Evolutionary conservation across 2,329 filamentous ascomycete genomes (phyloP).

Genomic region (Neurospora sp.): DNA sequence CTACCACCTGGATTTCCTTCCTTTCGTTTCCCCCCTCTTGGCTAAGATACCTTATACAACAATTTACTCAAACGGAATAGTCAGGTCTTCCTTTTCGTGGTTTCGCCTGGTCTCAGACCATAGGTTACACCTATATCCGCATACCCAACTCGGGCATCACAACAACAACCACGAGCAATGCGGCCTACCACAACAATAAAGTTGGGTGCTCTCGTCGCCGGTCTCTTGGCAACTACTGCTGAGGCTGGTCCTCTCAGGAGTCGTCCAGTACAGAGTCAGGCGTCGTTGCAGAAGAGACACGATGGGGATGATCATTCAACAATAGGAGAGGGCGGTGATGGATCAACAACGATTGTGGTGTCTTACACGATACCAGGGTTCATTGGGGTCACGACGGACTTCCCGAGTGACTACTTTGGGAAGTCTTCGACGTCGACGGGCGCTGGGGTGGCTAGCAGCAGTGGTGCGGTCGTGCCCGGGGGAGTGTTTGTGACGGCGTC

Average conservation of each 20-base stretch:
- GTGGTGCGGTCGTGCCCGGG: neutral
- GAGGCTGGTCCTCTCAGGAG: slow-evolving; percentile 21
- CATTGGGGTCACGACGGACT: neutral
- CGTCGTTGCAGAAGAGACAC: neutral
- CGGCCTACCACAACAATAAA: slow-evolving; percentile 9
- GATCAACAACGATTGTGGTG: neutral
- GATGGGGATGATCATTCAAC: neutral
- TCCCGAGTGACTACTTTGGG: neutral
- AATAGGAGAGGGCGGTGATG: neutral
- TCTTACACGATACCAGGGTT: neutral
- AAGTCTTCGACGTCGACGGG: neutral
- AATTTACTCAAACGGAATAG: neutral
- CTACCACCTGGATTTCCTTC: neutral
- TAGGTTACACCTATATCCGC: neutral
- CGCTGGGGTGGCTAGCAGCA: neutral
- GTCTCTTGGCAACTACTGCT: slow-evolving; percentile 6
- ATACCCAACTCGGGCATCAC: neutral
- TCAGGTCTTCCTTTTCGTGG: neutral
- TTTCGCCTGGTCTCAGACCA: neutral
- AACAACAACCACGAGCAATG: slow-evolving; percentile 9
- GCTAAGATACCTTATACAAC: slow-evolving; percentile 1
- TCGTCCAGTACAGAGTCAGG: neutral
- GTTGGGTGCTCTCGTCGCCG: slow-evolving; percentile 8
- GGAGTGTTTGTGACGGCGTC: neutral
- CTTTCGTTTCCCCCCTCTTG: neutral